Evolutionary conservation across 495 filamentous ascomycete genomes (phyloP), one percentile per base, ranked within the genome.

Genomic region (Chaetomium cochliodes): DNA sequence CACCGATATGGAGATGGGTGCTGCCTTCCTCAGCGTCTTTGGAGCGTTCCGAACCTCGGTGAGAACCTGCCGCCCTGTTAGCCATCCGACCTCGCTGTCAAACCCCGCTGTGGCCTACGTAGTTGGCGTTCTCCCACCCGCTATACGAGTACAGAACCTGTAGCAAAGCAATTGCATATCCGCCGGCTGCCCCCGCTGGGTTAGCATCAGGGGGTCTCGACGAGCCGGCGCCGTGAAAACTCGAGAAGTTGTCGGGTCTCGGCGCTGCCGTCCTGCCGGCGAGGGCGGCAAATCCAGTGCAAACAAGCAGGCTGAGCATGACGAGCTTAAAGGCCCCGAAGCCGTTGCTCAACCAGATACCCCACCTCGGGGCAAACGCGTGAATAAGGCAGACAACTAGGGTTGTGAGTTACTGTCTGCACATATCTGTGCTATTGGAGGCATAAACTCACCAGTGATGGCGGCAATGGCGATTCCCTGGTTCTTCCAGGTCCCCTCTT

Each of bases 261-360:
- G 49, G 52, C 4, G 13, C 58, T 2, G 55, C 61, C 55, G 64
- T 69, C 2, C 42, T 50, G 0, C 76, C 76, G 11, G 67, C 60
- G 12, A 78, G 61, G 2, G 76, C 75, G 9, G 76, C 76, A 39
- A 86, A 87, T 0, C 86, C 86, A n/a, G 81, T 77, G 44, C 84
- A 81, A 25, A 87, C 78, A 51, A 90, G 83, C 61, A 88, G 78
- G 18, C 82, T 44, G 25, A 90, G 79, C 56, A 90, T 78, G 8
- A 85, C 69, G 18, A 90, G 77, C 72, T 90, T 90, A 74, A 89
- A 80, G 23, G 83, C 75, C 20, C 85, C 88, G 5, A 90, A 80
- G 3, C 81, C 65, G 72, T 88, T 89, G 58, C 82, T 81, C 2
- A 89, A 72, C 62, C 82, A 81, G 62, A 90, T 82, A 15, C 87